Evolutionary conservation across 495 filamentous ascomycete genomes (phyloP), one percentile per base, ranked within the genome.

Genomic region (Cudoniella acicularis): DNA sequence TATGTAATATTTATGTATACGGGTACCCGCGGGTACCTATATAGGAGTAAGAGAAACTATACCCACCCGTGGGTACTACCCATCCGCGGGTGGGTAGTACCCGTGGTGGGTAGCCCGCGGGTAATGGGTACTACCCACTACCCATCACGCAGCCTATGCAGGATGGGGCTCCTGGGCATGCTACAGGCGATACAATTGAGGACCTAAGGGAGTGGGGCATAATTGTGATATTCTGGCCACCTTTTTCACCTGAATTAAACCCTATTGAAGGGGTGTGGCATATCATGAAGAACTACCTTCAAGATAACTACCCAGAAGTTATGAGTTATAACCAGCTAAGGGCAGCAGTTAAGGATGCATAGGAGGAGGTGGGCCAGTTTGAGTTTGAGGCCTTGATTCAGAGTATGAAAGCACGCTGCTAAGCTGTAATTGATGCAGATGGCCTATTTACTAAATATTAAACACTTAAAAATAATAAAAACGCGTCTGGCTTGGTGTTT

Each of bases 261-360:
- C 64, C 60, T 6, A 71, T 68, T 8, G 60, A 71, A 46, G 46
- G 18, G 45, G 55, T 50, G 18, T 69, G 57, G 64, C 65, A 71
- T 51, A 59, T 49, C 61, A 69, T 71, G 52, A 71, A 69, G 43
- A 18, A 52, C 23, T 59, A 59, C 18, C n/a, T 62, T 40, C 23
- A 62, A 27, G 54, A 59, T 3, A 41, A 36, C 30, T 36, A 36
- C 30, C 30, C 30, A 6, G 30, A 36, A 36, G 30, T 36, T 6
- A 36, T 36, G 30, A 6, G 6, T 6, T 36, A 36, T 36, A 36
- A 36, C 30, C 30, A 36, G 13, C 30, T 36, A 13, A 36, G 30
- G 30, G 4, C 30, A 6, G 30, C 30, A 13, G 30, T 36, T 36
- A 4, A 36, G 13, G 30, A 36, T 13, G 30, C 30, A 13, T 36